phyloP scores from a whole-genome alignment of 176 grass and related monocot genomes.

The Raddia guianensis region DNA sequence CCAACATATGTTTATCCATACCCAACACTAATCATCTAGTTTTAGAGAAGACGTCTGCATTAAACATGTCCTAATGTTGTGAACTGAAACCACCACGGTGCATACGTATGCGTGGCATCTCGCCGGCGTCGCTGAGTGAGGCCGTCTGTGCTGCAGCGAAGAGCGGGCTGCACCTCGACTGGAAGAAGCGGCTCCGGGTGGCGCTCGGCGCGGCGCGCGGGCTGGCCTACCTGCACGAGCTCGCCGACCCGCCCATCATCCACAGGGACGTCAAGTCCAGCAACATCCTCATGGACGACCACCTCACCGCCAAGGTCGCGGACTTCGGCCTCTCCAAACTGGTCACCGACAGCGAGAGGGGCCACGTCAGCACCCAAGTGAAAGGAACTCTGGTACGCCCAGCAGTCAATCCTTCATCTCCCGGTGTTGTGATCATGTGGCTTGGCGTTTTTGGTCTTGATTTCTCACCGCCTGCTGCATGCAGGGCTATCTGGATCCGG shows the following conservation, averaged over 20 bases:
- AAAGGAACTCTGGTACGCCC: slow-evolving; percentile 81
- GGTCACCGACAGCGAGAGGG: slow-evolving; percentile 69
- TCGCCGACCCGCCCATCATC: slow-evolving; percentile 94
- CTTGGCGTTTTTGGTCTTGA: neutral
- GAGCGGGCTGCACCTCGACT: slow-evolving; percentile 79
- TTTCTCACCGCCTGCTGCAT: slow-evolving; percentile 1
- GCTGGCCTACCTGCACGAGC: slow-evolving; percentile 88
- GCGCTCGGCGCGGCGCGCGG: slow-evolving; percentile 83
- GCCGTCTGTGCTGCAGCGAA: slow-evolving; percentile 53
- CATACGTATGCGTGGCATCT: too few species aligned
- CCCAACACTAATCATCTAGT: too few species aligned
- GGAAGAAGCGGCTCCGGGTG: slow-evolving; percentile 75
- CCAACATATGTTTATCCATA: too few species aligned
- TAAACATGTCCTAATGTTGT: too few species aligned
- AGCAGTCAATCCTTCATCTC: neutral
- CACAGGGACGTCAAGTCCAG: slow-evolving; percentile 95
- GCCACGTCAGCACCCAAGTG: slow-evolving; percentile 82
- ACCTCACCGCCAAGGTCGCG: slow-evolving; percentile 89
- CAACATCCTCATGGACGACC: slow-evolving; percentile 95
- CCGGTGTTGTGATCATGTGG: neutral
- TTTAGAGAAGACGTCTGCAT: too few species aligned
- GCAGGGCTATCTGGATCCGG: slow-evolving; percentile 97
- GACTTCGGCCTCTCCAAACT: slow-evolving; percentile 96
- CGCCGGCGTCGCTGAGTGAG: slow-evolving; percentile 1
- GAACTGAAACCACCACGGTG: too few species aligned